Conservation (phyloP, 805 yeast species). For the Candida montana region DNA sequence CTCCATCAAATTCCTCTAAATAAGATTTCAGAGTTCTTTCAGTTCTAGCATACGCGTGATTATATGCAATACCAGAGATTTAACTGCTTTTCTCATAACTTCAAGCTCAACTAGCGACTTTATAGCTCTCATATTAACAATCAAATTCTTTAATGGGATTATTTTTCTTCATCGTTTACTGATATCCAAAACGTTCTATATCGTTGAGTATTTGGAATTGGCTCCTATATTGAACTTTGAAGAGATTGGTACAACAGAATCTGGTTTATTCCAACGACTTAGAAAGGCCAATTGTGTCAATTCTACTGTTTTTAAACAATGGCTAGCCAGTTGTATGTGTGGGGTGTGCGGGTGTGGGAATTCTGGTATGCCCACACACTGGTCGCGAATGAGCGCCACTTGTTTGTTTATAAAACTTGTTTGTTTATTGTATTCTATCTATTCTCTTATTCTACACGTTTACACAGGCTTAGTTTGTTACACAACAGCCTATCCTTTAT, state of each 20-base stretch:
- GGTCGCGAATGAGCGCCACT: conserved; percentile 86
- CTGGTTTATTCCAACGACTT: conserved; percentile 92
- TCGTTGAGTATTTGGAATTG: conserved; percentile 23
- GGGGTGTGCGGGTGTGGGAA: no score
- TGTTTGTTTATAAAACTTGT: no score
- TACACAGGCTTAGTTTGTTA: no score
- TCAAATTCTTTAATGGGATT: conserved; percentile 36
- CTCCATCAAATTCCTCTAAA: conserved; percentile 80
- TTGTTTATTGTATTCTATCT: no score
- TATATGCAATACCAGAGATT: conserved; percentile 78
- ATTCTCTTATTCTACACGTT: no score
- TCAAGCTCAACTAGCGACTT: conserved; percentile 74
- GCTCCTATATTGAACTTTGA: conserved; percentile 26
- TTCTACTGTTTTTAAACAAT: conserved; percentile 67
- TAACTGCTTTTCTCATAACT: conserved; percentile 81
- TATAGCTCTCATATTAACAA: conserved; percentile 52
- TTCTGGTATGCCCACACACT: no score
- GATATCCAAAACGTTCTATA: conserved; percentile 23
- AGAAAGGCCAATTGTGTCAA: conserved; percentile 85
- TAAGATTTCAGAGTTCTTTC: conserved; percentile 79
- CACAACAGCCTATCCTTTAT: no score
- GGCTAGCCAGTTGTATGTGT: no score
- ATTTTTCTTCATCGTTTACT: conserved; percentile 31
- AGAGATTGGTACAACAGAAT: conserved; percentile 48
- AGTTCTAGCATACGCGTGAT: conserved; percentile 68